Conservation (phyloP, 768 basidiomycete species). For the Leccinum broughii region DNA sequence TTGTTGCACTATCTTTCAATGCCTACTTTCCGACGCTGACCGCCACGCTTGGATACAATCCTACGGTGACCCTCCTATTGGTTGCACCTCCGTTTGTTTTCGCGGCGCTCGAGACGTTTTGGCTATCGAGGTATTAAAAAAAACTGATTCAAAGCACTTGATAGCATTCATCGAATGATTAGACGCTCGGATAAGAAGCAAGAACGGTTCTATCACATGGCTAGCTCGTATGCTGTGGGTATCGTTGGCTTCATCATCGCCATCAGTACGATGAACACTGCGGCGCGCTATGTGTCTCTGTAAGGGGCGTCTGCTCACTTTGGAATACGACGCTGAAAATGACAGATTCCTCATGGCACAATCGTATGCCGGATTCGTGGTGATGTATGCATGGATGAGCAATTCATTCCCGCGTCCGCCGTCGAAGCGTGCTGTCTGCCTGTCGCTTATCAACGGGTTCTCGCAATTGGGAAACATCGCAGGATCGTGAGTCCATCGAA, state of each 20-base stretch:
- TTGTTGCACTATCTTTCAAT: conserved; percentile 67
- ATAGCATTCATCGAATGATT: conserved; percentile 2
- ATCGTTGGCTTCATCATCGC: conserved; percentile 70
- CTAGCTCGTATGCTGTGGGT: conserved; percentile 51
- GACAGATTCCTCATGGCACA: conserved; percentile 74
- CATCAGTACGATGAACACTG: conserved; percentile 61
- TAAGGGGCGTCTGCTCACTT: conserved; percentile 32
- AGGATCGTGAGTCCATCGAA: conserved; percentile 62
- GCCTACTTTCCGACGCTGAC: conserved; percentile 81
- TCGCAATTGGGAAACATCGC: conserved; percentile 83
- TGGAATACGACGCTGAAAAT: conserved; percentile 7
- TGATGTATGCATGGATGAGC: conserved; percentile 55
- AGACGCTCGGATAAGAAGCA: conserved; percentile 69
- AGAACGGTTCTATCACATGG: conserved; percentile 76
- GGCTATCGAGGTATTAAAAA: conserved; percentile 45
- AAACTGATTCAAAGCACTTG: background rate
- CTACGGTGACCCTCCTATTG: conserved; percentile 65
- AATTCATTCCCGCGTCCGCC: conserved; percentile 73
- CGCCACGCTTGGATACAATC: conserved; percentile 65
- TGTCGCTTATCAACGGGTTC: conserved; percentile 80
- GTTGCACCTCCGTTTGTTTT: conserved; percentile 78
- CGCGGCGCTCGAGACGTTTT: conserved; percentile 55
- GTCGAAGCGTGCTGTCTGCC: conserved; percentile 79
- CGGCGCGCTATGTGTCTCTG: conserved; percentile 65
- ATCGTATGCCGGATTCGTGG: conserved; percentile 70